phyloP scores from a whole-genome alignment of 192 early-diverging fungal species.

The Coemansia reversa region DNA sequence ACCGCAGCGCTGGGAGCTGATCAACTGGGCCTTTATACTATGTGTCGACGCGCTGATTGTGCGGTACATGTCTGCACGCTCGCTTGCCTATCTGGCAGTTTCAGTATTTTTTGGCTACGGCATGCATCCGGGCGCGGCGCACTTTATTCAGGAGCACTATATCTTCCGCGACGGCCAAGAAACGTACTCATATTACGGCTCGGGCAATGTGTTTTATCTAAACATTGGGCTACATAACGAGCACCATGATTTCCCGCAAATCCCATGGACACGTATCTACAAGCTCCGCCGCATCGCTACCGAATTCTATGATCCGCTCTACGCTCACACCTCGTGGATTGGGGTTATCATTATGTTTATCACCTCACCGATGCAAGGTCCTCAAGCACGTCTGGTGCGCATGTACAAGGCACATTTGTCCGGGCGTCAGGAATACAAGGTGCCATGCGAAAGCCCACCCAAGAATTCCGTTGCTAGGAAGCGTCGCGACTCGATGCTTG shows the following conservation, averaged over 20 bases:
- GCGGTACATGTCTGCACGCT: slow-evolving; percentile 58
- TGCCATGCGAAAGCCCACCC: background rate
- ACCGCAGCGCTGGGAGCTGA: slow-evolving; percentile 70
- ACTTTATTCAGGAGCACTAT: slow-evolving; percentile 97
- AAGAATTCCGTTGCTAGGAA: background rate
- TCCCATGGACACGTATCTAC: slow-evolving; percentile 85
- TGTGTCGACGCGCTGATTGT: slow-evolving; percentile 57
- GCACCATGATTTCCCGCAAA: slow-evolving; percentile 91
- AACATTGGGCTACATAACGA: slow-evolving; percentile 98
- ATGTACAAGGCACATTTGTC: slow-evolving; percentile 66
- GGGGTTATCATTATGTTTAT: slow-evolving; percentile 80
- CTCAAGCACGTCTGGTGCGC: slow-evolving; percentile 76
- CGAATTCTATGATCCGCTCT: slow-evolving; percentile 86
- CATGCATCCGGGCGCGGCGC: slow-evolving; percentile 89
- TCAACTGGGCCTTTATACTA: slow-evolving; percentile 65
- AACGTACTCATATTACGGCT: slow-evolving; percentile 95
- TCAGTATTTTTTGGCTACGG: slow-evolving; percentile 82
- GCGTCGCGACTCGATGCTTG: slow-evolving; percentile 10
- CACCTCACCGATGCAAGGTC: slow-evolving; percentile 66
- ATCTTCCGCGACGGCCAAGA: slow-evolving; percentile 90
- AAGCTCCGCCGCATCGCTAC: slow-evolving; percentile 72
- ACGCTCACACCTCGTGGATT: slow-evolving; percentile 83
- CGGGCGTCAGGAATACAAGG: slow-evolving; percentile 64
- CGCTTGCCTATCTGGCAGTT: slow-evolving; percentile 64
- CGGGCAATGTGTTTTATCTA: slow-evolving; percentile 79